Evolutionary conservation across 2,329 filamentous ascomycete genomes (phyloP), one percentile per base, ranked within the genome.

Genomic region (Talaromyces sp.): DNA sequence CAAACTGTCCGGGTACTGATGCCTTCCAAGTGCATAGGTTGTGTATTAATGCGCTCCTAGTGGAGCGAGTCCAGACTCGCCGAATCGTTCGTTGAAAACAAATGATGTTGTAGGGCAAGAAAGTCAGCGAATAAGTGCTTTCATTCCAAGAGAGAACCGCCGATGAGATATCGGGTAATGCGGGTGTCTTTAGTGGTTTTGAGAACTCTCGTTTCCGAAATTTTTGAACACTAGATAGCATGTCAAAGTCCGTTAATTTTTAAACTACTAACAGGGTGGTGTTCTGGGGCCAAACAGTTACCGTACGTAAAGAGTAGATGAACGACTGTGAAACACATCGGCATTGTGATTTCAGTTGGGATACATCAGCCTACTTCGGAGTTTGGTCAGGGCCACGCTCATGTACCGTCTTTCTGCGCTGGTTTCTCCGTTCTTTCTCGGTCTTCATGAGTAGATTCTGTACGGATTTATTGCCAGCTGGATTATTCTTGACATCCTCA

Each of bases 381-480:
- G 52, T 9, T 15, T 15, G 33, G 31, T 62, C 47, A 17, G 25
- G 6, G 50, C 35, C 47, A 5, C 47, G 35, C 27, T 63, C 50
- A 27, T 63, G 61, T 37, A 27, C 39, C 11, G 68, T 69, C 59
- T 67, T 59, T 43, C 69, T 64, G 35, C 69, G 56, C 33, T 68
- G 39, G 43, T 61, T 61, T 31, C 67, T 65, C 63, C 87, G 75
- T 69, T 87, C 85, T 70, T 84, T 83, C 71, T 88, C 85, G 22
- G 85, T 86, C 69, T 87, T 84, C 82, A 88, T 83, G 31, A 88
- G 77, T 15, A 85, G 79, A 22, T 82, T 80, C 73, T 87, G 86
- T 39, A 87, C 84, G 83, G 84, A 87, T 66, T 81, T 85, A 57
- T 86, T 84, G 71, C 86, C 83, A 1, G 79, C 77, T 33, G 77